Conservation (phyloP, 2,329 filamentous ascomycete genomes). For the Fusarium bulbicola region DNA sequence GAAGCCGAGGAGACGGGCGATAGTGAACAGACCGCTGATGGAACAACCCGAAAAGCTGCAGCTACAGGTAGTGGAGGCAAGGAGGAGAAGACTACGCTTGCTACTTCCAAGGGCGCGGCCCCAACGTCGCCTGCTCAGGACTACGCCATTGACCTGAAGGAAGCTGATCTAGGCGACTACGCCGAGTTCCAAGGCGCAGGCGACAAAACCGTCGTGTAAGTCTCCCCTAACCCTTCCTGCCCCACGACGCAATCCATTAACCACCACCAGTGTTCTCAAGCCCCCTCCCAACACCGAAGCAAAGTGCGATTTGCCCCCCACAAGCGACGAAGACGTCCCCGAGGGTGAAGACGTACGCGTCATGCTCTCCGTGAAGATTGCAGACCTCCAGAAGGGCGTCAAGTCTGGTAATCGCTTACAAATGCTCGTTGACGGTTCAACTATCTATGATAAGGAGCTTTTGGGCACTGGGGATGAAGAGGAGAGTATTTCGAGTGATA, state of each 20-base stretch:
- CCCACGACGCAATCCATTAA: neutral
- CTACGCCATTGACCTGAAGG: neutral
- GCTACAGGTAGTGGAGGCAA: neutral
- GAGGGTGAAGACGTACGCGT: neutral
- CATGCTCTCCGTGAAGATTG: neutral
- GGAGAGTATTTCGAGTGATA: neutral
- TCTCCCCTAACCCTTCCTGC: rapidly evolving
- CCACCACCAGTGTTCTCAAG: neutral
- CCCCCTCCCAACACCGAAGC: slow-evolving; percentile 2
- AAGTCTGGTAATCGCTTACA: neutral
- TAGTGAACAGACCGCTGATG: neutral
- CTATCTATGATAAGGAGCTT: slow-evolving; percentile 3
- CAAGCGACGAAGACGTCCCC: neutral
- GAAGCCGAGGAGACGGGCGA: neutral
- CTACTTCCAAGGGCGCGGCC: neutral
- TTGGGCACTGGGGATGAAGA: neutral
- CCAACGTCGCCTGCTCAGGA: neutral
- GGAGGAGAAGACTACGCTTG: neutral
- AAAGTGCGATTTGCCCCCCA: neutral
- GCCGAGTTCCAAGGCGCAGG: neutral
- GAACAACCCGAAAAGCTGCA: neutral
- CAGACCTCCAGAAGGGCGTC: neutral
- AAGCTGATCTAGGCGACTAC: neutral
- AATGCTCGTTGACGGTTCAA: neutral
- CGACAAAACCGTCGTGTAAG: neutral